Evolutionary conservation across 768 basidiomycete species (phyloP).

Genomic region (Lanmaoa pseudosensibilis): DNA sequence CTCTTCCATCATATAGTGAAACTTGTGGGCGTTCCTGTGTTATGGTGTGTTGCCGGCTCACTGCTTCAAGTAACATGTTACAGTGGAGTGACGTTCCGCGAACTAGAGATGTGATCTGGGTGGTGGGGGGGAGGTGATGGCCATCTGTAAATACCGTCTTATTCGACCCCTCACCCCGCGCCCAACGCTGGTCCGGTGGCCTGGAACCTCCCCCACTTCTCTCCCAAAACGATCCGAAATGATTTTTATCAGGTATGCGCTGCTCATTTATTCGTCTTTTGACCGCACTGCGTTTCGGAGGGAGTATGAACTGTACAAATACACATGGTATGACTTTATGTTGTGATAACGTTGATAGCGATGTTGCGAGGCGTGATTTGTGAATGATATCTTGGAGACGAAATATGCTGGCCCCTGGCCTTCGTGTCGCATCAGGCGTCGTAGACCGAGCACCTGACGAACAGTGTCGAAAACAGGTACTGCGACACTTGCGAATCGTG

Average conservation of each 20-base stretch:
- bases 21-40: background rate
- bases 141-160: background rate
- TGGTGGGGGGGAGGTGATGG: background rate
- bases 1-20: background rate
- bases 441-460: conserved; percentile 62
- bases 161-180: too few species aligned
- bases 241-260: background rate
- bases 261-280: background rate
- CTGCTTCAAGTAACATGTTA: too few species aligned
- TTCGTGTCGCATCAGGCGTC: conserved; percentile 21
- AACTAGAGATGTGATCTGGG: background rate
- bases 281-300: background rate
- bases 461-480: conserved; percentile 91
- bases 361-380: background rate
- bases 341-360: background rate
- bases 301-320: background rate
- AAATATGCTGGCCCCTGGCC: too few species aligned
- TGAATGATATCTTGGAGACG: background rate
- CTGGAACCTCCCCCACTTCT: background rate
- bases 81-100: background rate
- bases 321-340: background rate
- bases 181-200: background rate
- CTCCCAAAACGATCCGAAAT: background rate
- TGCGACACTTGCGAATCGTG: conserved; percentile 87
- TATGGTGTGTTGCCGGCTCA: background rate